These are phyloP conservation scores for Stygiomarasmius scandens DNA, from an alignment of 1,284 basidiomycete species.

Conservation along the genomic window DNA sequence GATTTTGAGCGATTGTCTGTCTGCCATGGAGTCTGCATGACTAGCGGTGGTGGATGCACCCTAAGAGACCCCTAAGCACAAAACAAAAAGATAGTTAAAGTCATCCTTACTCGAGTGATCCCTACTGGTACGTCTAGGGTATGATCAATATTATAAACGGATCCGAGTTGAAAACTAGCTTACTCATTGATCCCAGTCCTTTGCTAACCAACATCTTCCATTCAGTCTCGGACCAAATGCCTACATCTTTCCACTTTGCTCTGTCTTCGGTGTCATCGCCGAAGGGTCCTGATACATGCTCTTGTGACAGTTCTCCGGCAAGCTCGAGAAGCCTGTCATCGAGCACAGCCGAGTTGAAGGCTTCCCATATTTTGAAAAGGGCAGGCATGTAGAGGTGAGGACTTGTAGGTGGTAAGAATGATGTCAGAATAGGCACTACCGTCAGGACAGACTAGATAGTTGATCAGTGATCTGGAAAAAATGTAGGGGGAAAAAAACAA, in stretches of 20 bases:
- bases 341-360: constrained; percentile 78
- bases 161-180: constrained; percentile 32
- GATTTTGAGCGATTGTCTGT: constrained; percentile 71
- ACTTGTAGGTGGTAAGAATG: constrained; percentile 75
- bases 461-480: not conserved
- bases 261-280: constrained; percentile 51
- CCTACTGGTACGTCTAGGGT: constrained; percentile 73
- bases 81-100: not conserved
- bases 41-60: constrained; percentile 62
- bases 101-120: constrained; percentile 52
- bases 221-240: constrained; percentile 87
- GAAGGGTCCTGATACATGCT: constrained; percentile 68
- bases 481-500: constrained; percentile 23
- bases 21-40: constrained; percentile 69
- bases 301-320: constrained; percentile 75
- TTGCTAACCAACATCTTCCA: constrained; percentile 89
- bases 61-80: constrained; percentile 35
- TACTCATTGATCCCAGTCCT: constrained; percentile 86
- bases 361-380: constrained; percentile 84
- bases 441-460: constrained; percentile 58
- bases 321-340: constrained; percentile 89
- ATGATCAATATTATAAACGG: constrained; percentile 10
- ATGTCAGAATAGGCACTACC: constrained; percentile 72
- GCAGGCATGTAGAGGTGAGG: constrained; percentile 71
- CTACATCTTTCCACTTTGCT: constrained; percentile 75